Conservation (phyloP, 2,329 filamentous ascomycete genomes). For the Alternaria angustiovoidea region DNA sequence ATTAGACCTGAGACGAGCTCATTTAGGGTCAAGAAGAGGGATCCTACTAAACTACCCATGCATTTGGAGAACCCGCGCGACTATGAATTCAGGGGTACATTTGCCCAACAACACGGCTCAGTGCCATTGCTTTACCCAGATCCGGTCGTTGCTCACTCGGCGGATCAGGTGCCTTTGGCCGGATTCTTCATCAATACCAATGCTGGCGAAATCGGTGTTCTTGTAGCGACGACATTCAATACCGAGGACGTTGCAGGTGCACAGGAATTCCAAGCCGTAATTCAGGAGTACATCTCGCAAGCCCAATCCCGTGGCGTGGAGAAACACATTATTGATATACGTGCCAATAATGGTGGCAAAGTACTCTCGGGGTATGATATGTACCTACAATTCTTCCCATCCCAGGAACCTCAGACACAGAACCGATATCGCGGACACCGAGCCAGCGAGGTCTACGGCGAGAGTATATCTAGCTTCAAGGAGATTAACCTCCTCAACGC, state of each 20-base stretch:
- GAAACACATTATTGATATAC: slow-evolving; percentile 70
- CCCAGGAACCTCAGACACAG: slow-evolving; percentile 53
- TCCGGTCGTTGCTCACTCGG: slow-evolving; percentile 46
- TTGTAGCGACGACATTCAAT: slow-evolving; percentile 55
- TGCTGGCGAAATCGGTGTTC: slow-evolving; percentile 56
- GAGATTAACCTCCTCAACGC: slow-evolving; percentile 27
- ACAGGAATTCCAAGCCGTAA: slow-evolving; percentile 48
- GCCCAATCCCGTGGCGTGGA: slow-evolving; percentile 60
- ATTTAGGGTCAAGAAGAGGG: slow-evolving; percentile 34
- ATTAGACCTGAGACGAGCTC: slow-evolving; percentile 23
- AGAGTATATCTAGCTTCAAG: slow-evolving; percentile 28
- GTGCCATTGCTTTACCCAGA: slow-evolving; percentile 48
- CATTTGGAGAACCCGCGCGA: slow-evolving; percentile 43
- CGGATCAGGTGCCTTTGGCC: slow-evolving; percentile 46
- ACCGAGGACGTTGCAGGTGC: slow-evolving; percentile 28
- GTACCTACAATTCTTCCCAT: slow-evolving; percentile 65
- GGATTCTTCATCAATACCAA: slow-evolving; percentile 57
- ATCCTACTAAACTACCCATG: slow-evolving; percentile 33
- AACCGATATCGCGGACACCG: slow-evolving; percentile 57
- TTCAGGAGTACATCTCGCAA: slow-evolving; percentile 57
- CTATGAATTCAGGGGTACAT: slow-evolving; percentile 33
- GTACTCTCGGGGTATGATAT: slow-evolving; percentile 52
- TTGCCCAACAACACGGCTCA: slow-evolving; percentile 25
- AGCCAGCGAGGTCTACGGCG: slow-evolving; percentile 41
- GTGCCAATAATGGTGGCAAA: slow-evolving; percentile 67